Evolutionary conservation across 2,329 filamentous ascomycete genomes (phyloP), one percentile per base, ranked within the genome.

Genomic region (Alternaria sp.): DNA sequence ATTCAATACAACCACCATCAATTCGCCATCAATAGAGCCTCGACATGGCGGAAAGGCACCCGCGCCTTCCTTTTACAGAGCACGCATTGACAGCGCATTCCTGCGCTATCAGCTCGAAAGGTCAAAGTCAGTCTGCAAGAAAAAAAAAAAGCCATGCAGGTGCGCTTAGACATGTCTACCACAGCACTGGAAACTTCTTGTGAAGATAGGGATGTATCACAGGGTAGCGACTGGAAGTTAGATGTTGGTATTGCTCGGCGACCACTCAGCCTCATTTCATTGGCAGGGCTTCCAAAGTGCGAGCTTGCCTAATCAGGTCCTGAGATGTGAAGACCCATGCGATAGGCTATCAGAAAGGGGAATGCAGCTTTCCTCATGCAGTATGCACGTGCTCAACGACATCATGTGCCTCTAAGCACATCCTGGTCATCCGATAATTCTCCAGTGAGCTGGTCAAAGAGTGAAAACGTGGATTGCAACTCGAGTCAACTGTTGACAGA

Each of bases 181-280:
- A 26, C 42, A 12, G 32, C 16, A 38, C 14, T 48, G 53, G 38
- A 54, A 59, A 53, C 12, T 57, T 47, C 18, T 44, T 11, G 22
- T 51, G 51, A 47, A 30, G 47, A 49, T 52, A 46, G 57, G 46
- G 55, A 55, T 52, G 47, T 54, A 32, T 64, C 53, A 51, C 52
- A 64, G 64, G 59, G 39, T 61, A 58, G 30, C 28, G 55, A 62
- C 61, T 69, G 57, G 14, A 44, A 43, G 51, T 46, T 51, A 8
- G 32, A 54, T 30, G 28, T 28, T 54, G 56, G 47, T 61, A 42
- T 53, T 62, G 57, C 58, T 74, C 71, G 71, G 61, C 70, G 68
- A 73, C 68, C 61, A 66, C 32, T 43, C 53, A 68, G 70, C 68
- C 62, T 70, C 67, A 67, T 57, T 68, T 65, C 53, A 71, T 73